Base-by-base conservation (phyloP, 371 early-diverging fungal genomes). In the Syncephalastrum monosporum region DNA sequence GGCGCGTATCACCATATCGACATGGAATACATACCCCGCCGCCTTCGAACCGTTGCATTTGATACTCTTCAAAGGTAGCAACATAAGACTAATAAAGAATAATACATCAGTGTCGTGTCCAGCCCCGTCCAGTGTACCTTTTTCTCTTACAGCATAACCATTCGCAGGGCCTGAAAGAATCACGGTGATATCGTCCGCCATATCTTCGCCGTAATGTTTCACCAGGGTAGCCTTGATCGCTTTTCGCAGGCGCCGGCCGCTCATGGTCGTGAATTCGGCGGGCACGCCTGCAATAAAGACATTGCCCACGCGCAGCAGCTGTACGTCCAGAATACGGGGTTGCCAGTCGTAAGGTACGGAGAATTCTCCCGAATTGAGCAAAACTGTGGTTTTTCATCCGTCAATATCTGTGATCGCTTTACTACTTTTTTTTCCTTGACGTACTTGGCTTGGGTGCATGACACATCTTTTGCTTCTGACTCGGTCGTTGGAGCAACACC, bases 181-280 rank as follows among this genome's bases (percentile, higher is more conserved):
- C 5, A 88, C 65, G 1, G 61, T 59, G 1, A 76, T 81, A 47
- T 81, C 77, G 14, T 70, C 47, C 25, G 43, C 43, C 51, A 79
- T 74, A 17, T 77, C 72, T 7, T 75, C 46, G 4, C 63, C 69
- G 33, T 76, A 72, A 13, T 59, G 42, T 46, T 57, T 56, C 14
- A 81, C 68, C 1, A 83, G 48, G 13, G 70, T 60, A 0, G 57
- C 46, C 45, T 78, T 69, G n/a, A 75, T 74, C 4, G 82, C 68
- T 0, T 63, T 61, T 10, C 77, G 72, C 21, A 87, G 56, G 4
- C 86, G 61, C 38, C 87, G 61, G 3, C 89, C 89, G 44, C 81
- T 75, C 89, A 88, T 86, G 23, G 86, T 87, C 5, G 87, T 82
- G 50, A 87, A 82, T 59, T 86, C 87, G 14, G 72, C 63, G n/a